Evolutionary conservation across 345 rosid species (phyloP), one percentile per base, ranked within the genome.

Genomic region (Acer yangbiense): DNA sequence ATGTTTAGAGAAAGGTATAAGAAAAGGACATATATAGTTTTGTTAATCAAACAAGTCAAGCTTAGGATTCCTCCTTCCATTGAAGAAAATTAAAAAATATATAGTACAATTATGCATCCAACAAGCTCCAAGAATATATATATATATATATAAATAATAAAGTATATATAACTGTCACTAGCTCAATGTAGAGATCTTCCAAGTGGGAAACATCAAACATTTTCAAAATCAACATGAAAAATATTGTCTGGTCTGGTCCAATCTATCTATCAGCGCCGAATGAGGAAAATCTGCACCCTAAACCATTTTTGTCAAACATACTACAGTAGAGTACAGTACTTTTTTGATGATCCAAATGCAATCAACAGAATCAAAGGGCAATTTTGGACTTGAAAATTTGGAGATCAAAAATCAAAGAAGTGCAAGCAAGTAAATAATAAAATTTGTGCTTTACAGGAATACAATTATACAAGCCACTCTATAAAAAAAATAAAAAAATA

Each of bases 1-100:
- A 61, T 63, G 73, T 1, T 44, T 23, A 76, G 82, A 78, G 88
- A 83, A 83, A 87, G 88, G 88, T 44, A 80, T 83, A 57, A 60
- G 62, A 27, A 65, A 69, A 79, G 61, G 66, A 17, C 20, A 65
- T 20, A 39, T 63, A 58, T 13, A 72, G 48, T 50, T 69, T 63
- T 80, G 68, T 67, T 68, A 43, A 4, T 35, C 46, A 16, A 64
- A 73, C 57, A 61, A 57, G 77, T 72, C 58, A 73, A 60, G 80
- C 72, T 72, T 65, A 9, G 76, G 71, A 75, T 72, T 77, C 76
- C 35, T 7, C 54, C 69, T 57, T 52, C 50, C 69, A 16, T 3
- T 78, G 50, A 67, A 77, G 39, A 43, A 74, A 35, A 35, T 35
- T 35, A 4, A 4, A 17, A 44, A 69, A 48, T 35, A 14, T 54